Evolutionary conservation across 179 eudicot species (phyloP), one percentile per base, ranked within the genome.

Genomic region (Spergularia azorica): DNA sequence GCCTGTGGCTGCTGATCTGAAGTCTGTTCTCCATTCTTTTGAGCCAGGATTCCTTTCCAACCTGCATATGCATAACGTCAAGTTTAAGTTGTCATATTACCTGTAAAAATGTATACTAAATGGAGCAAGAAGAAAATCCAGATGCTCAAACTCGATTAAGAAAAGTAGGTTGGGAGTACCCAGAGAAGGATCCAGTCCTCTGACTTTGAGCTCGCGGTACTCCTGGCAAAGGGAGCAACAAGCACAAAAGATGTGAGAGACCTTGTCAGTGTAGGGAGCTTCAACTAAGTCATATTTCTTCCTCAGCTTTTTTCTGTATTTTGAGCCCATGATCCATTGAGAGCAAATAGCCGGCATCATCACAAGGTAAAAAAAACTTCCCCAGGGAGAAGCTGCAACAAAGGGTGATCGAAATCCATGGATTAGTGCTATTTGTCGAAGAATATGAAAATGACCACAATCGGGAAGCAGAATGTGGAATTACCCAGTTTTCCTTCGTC

Each of bases 181-280:
- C 16, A 83, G 79, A 66, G 84, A 81, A 54, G 88, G 88, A 81
- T 86, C 81, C 13, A 80, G 81, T 66, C 82, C 85, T 73, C 77
- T 71, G 72, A 15, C 72, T 70, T 74, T 79, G 65, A 86, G 86
- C 71, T 86, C 86, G 36, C 88, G 77, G 71, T 56, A 81, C 36
- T 86, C 86, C 58, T 86, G 85, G 66, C 86, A 81, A 46, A 86
- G 84, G 20, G 86, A 83, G 79, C 88, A 85, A 52, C 84, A 80
- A 9, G 77, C 58, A n/a, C 88, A 85, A n/a, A 85, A 85, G 67
- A 83, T 41, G 72, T 83, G 88, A 72, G 86, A 80, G 38, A 83
- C 69, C 39, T 38, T 71, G 74, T 85, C 88, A 50, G 52, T 60
- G 63, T 82, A 82, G 5, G 88, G 88, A 80, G 88, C 88, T 79